phyloP scores from a whole-genome alignment of 2,329 filamentous ascomycete species.

The Neonectria coccinea region DNA sequence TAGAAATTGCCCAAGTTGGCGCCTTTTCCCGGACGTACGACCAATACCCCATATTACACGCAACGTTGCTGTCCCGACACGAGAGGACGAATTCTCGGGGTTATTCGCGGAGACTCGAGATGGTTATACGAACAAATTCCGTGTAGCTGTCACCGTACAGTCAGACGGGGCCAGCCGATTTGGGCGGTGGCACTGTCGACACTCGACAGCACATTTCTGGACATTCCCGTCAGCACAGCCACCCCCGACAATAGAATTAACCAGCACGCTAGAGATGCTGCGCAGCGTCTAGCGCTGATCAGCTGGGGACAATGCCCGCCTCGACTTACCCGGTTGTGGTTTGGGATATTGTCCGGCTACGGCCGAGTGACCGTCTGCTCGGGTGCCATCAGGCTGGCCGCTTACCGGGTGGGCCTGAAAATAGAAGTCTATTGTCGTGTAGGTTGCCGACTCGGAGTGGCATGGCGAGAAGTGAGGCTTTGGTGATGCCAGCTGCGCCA shows the following conservation, averaged over 20 bases:
- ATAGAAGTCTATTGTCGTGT: background rate
- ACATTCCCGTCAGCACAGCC: background rate
- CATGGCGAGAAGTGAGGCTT: background rate
- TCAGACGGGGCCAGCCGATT: slow-evolving; percentile 2
- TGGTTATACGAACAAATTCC: background rate
- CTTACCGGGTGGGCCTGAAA: background rate
- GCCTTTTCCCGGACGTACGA: too few species aligned
- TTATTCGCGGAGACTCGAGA: background rate
- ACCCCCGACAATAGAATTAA: slow-evolving; percentile 1
- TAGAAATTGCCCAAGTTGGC: background rate
- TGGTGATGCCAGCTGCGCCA: background rate
- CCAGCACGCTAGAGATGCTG: slow-evolving; percentile 1
- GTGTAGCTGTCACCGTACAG: background rate
- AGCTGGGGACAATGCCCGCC: background rate
- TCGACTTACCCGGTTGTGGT: background rate
- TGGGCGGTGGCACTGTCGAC: slow-evolving; percentile 6
- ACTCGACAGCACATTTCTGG: background rate
- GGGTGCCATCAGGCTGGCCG: background rate
- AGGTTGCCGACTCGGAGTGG: background rate
- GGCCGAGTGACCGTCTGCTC: background rate
- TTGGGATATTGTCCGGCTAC: background rate
- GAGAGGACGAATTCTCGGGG: background rate
- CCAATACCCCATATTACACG: too few species aligned
- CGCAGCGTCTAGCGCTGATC: slow-evolving; percentile 3
- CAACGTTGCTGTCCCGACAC: background rate